These are phyloP conservation scores for Colletotrichum siamense DNA, from an alignment of 2,329 filamentous ascomycete species.

Conservation along the genomic window DNA sequence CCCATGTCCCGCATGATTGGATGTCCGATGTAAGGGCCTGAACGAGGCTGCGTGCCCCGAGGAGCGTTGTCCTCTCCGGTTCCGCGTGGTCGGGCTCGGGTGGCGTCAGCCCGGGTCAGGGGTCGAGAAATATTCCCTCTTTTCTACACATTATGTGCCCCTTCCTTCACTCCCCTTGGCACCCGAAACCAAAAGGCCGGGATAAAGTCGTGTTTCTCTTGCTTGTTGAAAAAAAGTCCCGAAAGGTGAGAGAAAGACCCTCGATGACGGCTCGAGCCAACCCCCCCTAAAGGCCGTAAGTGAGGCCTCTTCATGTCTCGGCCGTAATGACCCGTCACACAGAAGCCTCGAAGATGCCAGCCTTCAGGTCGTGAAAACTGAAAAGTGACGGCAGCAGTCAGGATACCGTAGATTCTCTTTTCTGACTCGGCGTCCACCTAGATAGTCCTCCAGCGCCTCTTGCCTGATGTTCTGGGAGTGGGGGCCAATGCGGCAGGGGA, in stretches of 20 bases:
- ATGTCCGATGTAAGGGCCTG: constrained; percentile 1
- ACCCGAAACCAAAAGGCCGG: background rate
- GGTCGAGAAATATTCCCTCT: background rate
- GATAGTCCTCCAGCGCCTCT: background rate
- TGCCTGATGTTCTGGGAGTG: background rate
- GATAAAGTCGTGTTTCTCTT: background rate
- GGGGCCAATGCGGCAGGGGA: background rate
- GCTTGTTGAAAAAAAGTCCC: background rate
- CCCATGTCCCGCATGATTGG: background rate
- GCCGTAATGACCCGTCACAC: background rate
- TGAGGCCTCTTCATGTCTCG: background rate
- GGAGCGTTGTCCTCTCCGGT: background rate
- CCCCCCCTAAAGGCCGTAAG: constrained; percentile 15
- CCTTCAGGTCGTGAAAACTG: background rate
- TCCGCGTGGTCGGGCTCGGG: constrained; percentile 15
- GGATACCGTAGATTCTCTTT: background rate
- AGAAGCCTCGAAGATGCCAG: background rate
- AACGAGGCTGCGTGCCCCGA: background rate
- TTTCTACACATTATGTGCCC: background rate
- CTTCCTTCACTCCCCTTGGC: background rate
- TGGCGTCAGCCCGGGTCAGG: background rate
- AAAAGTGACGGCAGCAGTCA: background rate
- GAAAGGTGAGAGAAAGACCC: background rate
- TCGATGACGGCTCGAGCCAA: background rate
- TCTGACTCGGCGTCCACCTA: background rate